A percentile compares a stretch with the other conserved stretches of the same genome.
Conservation (phyloP, 2,329 filamentous ascomycete genomes). For the Aspergillus neoniger region DNA sequence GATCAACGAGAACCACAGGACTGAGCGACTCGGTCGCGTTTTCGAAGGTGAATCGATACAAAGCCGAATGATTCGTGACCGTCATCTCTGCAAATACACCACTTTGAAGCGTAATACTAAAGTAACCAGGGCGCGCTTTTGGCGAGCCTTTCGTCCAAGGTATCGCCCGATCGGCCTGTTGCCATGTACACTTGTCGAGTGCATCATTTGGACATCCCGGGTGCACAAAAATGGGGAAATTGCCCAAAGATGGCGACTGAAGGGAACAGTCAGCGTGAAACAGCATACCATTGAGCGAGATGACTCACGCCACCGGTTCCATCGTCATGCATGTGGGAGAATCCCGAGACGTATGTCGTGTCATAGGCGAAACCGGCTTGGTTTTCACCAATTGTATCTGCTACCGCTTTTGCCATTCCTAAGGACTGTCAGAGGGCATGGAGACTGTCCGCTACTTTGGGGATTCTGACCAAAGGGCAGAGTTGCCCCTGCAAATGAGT, state of each 20-base stretch:
- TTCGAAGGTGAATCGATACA: constrained; percentile 67
- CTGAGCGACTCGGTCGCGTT: constrained; percentile 36
- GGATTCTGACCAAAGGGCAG: constrained; percentile 50
- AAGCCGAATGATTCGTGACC: constrained; percentile 61
- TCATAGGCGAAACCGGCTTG: constrained; percentile 60
- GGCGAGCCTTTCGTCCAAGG: constrained; percentile 55
- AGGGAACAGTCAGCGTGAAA: neutral
- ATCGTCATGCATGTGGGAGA: constrained; percentile 55
- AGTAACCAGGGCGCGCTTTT: constrained; percentile 64
- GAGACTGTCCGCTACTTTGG: constrained; percentile 1
- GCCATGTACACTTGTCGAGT: constrained; percentile 63
- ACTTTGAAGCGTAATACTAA: constrained; percentile 60
- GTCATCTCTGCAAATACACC: constrained; percentile 68
- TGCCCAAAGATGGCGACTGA: constrained; percentile 58
- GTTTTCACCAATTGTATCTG: constrained; percentile 56
- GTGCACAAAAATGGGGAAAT: constrained; percentile 72
- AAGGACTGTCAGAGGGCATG: neutral
- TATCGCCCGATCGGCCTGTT: constrained; percentile 53
- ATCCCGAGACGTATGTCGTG: constrained; percentile 53
- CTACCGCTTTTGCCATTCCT: constrained; percentile 59
- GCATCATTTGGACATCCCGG: constrained; percentile 62
- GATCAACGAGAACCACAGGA: constrained; percentile 66
- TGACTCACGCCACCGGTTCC: constrained; percentile 51
- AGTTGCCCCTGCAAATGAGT: constrained; percentile 60
- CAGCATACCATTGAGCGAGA: neutral